Base-by-base conservation (phyloP, 2,329 filamentous ascomycete species). In the Cylindrodendrum hubeiense region DNA sequence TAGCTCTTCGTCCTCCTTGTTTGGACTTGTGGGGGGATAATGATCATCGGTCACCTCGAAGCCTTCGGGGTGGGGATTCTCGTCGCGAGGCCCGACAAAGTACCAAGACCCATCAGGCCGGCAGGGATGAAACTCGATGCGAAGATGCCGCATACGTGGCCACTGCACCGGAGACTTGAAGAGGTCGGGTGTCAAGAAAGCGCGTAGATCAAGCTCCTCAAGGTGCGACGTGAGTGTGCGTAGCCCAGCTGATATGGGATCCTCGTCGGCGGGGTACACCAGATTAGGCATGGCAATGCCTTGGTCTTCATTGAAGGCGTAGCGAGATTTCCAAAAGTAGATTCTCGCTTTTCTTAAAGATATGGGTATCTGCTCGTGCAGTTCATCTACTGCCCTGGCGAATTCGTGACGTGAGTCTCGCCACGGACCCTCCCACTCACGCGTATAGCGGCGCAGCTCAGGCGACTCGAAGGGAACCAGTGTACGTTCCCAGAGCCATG, bases 371-470 rank as follows among this genome's bases (percentile, higher is more conserved):
- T 59, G 34, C 13, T 52, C 21, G 10, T 28, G 46, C 9, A 59
- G 12, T 22, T 59, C 37, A 5, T 59, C 47, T 19, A 59, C 46
- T 5, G 56, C 56, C 19, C 15, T 49, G 15, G 47, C 56, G 43
- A 59, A 59, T 9, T 33, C 56, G 15, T 59, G 56, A 3, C 56
- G 56, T 26, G 56, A 59, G 47, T 59, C 56, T 41, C 56, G 56
- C 56, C 56, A 59, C 12, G 19, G 47, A 26, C 56, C 56, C 37
- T 59, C 56, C 56, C 56, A 59, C 21, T 33, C 47, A 34, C 37
- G 56, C 12, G 37, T 34, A 9, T 24, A 59, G 37, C 17, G 34
- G 46, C 56, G 56, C 2, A 59, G 10, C 12, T 6, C 22, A 37
- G 37, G 46, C 13, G 26, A 43, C 21, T 10, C 13, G 19, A n/a